Evolutionary conservation across 192 early-diverging fungal genomes (phyloP).

Genomic region (Spinellus fusiger): DNA sequence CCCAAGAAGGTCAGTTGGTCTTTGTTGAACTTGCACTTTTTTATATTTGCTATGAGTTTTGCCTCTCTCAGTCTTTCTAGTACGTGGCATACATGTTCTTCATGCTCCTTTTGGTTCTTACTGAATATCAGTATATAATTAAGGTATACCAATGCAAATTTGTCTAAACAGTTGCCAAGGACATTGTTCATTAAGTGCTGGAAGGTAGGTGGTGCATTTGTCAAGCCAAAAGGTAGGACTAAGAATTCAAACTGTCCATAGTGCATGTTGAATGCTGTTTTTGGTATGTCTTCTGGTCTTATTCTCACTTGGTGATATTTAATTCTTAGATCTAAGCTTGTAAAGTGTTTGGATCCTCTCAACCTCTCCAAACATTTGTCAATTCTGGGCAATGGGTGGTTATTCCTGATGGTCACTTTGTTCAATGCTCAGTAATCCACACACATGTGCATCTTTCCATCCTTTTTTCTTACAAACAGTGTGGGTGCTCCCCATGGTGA

Average conservation of each 20-base stretch:
- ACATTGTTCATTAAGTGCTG: constrained; percentile 12
- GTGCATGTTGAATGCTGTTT: constrained; percentile 28
- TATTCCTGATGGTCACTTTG: constrained; percentile 39
- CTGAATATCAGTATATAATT: constrained; percentile 39
- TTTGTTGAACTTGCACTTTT: constrained; percentile 8
- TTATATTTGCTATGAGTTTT: background rate
- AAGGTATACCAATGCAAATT: constrained; percentile 31
- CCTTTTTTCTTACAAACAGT: constrained; percentile 46
- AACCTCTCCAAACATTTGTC: constrained; percentile 38
- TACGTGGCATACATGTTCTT: constrained; percentile 13
- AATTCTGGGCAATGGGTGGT: constrained; percentile 45
- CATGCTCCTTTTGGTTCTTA: constrained; percentile 28
- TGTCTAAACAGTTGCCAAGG: background rate
- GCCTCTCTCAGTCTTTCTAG: constrained; percentile 11
- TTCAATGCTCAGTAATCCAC: constrained; percentile 53
- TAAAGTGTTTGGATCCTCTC: constrained; percentile 26
- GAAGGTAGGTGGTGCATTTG: constrained; percentile 19
- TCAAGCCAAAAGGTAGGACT: constrained; percentile 25
- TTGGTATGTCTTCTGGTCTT: constrained; percentile 18
- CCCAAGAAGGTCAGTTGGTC: constrained; percentile 21
- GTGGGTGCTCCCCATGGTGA: constrained; percentile 36
- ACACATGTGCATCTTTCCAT: constrained; percentile 40
- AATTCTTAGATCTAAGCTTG: constrained; percentile 36
- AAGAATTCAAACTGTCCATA: constrained; percentile 15
- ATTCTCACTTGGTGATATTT: constrained; percentile 44